These are phyloP conservation scores for Akebia trifoliata DNA, from an alignment of 164 flowering plant species.

Conservation along the genomic window DNA sequence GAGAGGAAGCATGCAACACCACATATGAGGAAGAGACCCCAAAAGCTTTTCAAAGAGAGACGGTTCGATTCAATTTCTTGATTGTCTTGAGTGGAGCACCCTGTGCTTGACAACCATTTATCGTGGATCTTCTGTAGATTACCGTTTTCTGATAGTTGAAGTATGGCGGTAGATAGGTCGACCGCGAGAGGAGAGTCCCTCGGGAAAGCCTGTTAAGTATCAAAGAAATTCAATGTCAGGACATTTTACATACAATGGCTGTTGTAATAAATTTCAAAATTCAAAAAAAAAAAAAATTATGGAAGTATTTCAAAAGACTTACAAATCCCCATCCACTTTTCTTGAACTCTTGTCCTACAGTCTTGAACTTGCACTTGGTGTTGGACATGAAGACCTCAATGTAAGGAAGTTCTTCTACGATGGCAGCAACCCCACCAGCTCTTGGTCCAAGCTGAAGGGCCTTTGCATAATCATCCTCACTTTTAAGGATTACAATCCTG, in stretches of 20 bases:
- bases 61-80: conserved; percentile 36
- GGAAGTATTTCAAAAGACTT: no score
- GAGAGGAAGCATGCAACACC: conserved; percentile 65
- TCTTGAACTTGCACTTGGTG: conserved; percentile 50
- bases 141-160: conserved; percentile 83
- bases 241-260: background rate
- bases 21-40: conserved; percentile 90
- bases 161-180: conserved; percentile 86
- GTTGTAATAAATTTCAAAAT: background rate
- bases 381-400: conserved; percentile 58
- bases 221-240: background rate
- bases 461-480: conserved; percentile 37
- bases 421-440: conserved; percentile 82
- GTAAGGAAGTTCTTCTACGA: conserved; percentile 92
- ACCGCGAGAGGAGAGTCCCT: conserved; percentile 89
- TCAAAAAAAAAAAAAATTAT: background rate
- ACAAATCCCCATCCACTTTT: conserved; percentile 98
- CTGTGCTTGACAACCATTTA: conserved; percentile 50
- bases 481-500: conserved; percentile 41
- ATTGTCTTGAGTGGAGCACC: conserved; percentile 38
- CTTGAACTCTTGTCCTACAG: conserved; percentile 82
- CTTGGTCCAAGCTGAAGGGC: conserved; percentile 60
- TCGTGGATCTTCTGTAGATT: conserved; percentile 78
- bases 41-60: conserved; percentile 73
- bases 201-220: conserved; percentile 61